Conservation (phyloP, 371 early-diverging fungal genomes). For the Apophysomyces trapeziformis region DNA sequence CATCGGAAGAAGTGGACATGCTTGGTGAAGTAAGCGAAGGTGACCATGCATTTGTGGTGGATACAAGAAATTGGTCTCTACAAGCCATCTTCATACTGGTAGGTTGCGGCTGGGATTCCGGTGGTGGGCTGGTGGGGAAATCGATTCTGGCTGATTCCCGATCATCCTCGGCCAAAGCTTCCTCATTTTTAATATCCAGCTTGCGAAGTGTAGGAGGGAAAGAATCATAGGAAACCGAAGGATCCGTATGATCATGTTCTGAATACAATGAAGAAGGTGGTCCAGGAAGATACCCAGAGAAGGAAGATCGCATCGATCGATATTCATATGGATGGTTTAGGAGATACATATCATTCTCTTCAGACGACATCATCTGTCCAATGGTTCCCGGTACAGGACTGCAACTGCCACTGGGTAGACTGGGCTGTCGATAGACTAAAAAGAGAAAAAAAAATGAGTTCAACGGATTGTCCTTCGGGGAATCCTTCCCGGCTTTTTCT, state of each 20-base stretch:
- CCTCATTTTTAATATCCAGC: background rate
- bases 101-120: background rate
- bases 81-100: background rate
- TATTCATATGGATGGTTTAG: constrained; percentile 26
- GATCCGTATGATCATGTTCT: background rate
- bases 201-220: constrained; percentile 9
- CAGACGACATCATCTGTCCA: constrained; percentile 18
- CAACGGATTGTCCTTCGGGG: too few species aligned
- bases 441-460: background rate
- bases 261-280: constrained; percentile 3
- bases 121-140: constrained; percentile 7
- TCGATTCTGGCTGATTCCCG: constrained; percentile 2
- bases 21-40: constrained; percentile 7
- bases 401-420: constrained; percentile 38
- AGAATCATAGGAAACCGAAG: background rate
- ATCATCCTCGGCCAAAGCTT: background rate
- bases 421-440: constrained; percentile 26
- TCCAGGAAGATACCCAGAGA: constrained; percentile 7
- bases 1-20: constrained; percentile 1
- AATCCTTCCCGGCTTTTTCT: background rate
- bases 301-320: constrained; percentile 6
- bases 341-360: constrained; percentile 29
- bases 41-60: constrained; percentile 8
- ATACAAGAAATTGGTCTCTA: constrained; percentile 4
- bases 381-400: constrained; percentile 35